These are phyloP conservation scores for Draba incana DNA, from an alignment of 345 rosid species.

Conservation along the genomic window DNA sequence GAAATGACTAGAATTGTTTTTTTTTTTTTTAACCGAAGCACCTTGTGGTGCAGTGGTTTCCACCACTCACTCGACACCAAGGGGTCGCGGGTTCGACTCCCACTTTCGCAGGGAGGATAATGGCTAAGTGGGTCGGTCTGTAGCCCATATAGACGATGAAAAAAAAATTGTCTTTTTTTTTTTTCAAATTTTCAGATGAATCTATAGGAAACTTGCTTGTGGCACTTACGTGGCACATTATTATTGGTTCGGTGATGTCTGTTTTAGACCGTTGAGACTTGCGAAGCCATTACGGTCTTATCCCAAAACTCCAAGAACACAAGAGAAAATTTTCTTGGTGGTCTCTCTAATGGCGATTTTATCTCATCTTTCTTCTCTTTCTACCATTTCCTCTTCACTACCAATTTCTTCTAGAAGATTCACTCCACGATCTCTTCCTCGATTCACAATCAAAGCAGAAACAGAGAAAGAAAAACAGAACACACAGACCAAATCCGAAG, in stretches of 20 bases:
- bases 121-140: no score
- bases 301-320: slow-evolving; percentile 21
- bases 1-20: no score
- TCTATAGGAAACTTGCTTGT: no score
- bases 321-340: slow-evolving; percentile 6
- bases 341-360: slow-evolving; percentile 55
- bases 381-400: slow-evolving; percentile 42
- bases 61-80: no score
- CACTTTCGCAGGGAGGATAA: no score
- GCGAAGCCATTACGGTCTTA: slow-evolving; percentile 31
- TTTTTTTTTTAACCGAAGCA: no score
- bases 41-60: no score
- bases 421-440: slow-evolving; percentile 32
- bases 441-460: slow-evolving; percentile 46
- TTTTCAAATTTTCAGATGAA: no score
- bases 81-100: no score
- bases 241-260: slow-evolving; percentile 5
- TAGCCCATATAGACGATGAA: no score
- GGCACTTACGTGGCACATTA: slow-evolving; percentile 20
- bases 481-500: slow-evolving; percentile 41
- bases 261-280: slow-evolving; percentile 25
- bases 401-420: slow-evolving; percentile 33
- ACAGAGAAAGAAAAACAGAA: slow-evolving; percentile 61
- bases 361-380: slow-evolving; percentile 47
- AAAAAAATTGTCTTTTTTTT: no score